These are phyloP conservation scores for Populus alba DNA, from an alignment of 345 rosid genomes.

Conservation along the genomic window DNA sequence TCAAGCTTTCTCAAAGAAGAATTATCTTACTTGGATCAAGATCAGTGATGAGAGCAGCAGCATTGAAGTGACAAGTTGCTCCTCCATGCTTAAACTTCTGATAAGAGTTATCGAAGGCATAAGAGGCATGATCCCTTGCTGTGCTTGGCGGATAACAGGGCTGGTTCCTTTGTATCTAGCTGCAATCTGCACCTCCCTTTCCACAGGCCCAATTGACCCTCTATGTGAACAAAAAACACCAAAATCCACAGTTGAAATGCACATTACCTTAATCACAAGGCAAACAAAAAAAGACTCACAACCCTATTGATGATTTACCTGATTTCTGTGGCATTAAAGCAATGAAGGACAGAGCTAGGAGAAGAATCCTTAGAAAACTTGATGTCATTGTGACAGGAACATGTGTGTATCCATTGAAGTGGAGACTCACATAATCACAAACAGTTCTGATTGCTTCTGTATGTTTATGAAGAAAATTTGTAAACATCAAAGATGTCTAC, in stretches of 20 bases:
- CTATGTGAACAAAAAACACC: slow-evolving; percentile 10
- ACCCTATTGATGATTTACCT: slow-evolving; percentile 17
- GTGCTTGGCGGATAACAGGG: slow-evolving; percentile 51
- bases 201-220: slow-evolving; percentile 62
- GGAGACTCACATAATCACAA: not conserved
- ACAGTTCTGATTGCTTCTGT: not conserved
- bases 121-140: slow-evolving; percentile 50
- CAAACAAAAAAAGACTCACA: not conserved
- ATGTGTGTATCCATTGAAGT: not conserved
- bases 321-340: slow-evolving; percentile 19
- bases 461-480: not conserved
- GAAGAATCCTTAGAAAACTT: not conserved
- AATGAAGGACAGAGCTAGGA: slow-evolving; percentile 20
- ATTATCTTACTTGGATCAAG: slow-evolving; percentile 53
- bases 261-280: not conserved
- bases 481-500: not conserved
- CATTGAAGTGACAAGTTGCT: slow-evolving; percentile 58
- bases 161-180: slow-evolving; percentile 32
- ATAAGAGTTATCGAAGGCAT: slow-evolving; percentile 57
- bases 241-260: not conserved
- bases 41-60: slow-evolving; percentile 56
- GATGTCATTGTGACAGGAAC: slow-evolving; percentile 21
- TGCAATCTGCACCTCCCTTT: slow-evolving; percentile 59
- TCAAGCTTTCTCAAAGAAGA: not conserved
- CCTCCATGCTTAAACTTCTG: slow-evolving; percentile 60